phyloP scores from a whole-genome alignment of 345 rosid species.

The Xanthoceras sorbifolium region DNA sequence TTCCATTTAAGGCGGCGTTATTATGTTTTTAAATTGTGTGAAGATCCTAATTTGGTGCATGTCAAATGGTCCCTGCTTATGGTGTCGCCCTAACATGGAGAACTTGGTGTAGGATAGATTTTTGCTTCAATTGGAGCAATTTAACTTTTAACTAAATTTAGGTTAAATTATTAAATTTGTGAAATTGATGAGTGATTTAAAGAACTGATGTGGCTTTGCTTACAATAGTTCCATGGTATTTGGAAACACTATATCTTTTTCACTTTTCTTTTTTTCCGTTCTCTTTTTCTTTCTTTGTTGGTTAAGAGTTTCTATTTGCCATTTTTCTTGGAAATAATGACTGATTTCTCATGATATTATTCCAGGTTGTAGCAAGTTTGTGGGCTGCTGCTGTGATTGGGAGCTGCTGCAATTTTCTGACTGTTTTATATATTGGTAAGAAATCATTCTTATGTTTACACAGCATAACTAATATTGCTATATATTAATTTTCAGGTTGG shows the following conservation, averaged over 20 bases:
- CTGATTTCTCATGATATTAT: slow-evolving; percentile 3
- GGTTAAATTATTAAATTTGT: no score
- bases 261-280: no score
- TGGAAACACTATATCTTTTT: slow-evolving; percentile 1
- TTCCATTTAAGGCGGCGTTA: not conserved
- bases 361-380: slow-evolving; percentile 67
- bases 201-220: not conserved
- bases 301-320: not conserved
- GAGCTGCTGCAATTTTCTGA: slow-evolving; percentile 92
- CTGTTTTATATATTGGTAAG: slow-evolving; percentile 90
- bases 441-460: not conserved
- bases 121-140: not conserved
- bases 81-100: not conserved
- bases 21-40: not conserved
- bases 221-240: not conserved
- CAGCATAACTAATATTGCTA: not conserved
- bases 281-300: no score
- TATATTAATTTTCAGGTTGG: not conserved
- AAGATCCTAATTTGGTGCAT: not conserved
- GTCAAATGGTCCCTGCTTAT: not conserved
- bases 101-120: not conserved
- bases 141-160: not conserved
- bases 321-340: not conserved
- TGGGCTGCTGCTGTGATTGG: slow-evolving; percentile 84
- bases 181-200: not conserved